Evolutionary conservation across 2,329 filamentous ascomycete genomes (phyloP), one percentile per base, ranked within the genome.

Genomic region (Emericellopsis atlantica): DNA sequence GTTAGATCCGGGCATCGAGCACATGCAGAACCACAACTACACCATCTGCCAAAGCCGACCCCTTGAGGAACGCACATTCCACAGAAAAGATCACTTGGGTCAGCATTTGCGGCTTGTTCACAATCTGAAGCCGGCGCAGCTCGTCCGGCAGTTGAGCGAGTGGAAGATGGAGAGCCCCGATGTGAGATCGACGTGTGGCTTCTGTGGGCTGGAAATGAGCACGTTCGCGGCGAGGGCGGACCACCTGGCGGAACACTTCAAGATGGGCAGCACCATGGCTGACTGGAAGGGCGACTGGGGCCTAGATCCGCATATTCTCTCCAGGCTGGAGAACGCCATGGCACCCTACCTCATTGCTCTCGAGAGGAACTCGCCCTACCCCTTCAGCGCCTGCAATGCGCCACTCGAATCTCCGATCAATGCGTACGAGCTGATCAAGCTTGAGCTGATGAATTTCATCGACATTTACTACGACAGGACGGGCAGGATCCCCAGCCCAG

Each of bases 21-120:
- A 68, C 40, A 46, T 61, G 0, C 54, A 63, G 11, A 37, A 33
- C 0, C 65, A 68, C 37, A 59, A 64, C n/a, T 57, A 60, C 39
- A 49, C 52, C 3, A 46, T 64, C 6, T 80, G 76, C 47, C 64
- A 67, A n/a, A 67, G 74, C 18, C 69, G 73, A 8, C 52, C 56
- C 0, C 40, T 58, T 0, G 54, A 56, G 34, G 69, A 74, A 18
- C 62, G 65, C 2, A 60, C 57, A 0, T 68, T 67, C 38, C 62
- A 60, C 24, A 49, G 65, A 5, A 68, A 67, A 40, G 65, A 68
- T 23, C 65, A 68, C 42, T 46, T 68, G 2, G 52, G 58, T 1
- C 65, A 68, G 34, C 65, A 68, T 31, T 44, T 68, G 11, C 60
- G 61, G 14, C 51, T 66, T 2, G 60, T 67, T 0, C 65, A 67